A percentile compares a stretch with the other conserved stretches of the same genome.
Conservation (phyloP, 1,139 yeast genomes). For the Kurtzmaniella quercitrusa region DNA sequence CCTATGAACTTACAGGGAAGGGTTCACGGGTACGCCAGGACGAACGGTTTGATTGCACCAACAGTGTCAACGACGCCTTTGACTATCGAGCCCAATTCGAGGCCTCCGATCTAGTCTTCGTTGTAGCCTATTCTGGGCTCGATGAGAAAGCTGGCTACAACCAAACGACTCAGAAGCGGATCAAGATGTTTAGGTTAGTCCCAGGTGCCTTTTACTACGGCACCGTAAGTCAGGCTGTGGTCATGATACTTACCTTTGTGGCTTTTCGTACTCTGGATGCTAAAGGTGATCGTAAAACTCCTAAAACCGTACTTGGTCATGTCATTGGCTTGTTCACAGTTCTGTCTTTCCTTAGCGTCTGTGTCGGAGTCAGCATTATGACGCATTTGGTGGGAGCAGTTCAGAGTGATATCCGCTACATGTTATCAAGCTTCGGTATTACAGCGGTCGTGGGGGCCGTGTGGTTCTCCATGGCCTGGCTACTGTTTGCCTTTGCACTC, state of each 20-base stretch:
- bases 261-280: conserved; percentile 33
- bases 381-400: conserved; percentile 22
- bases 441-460: conserved; percentile 31
- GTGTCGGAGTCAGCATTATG: conserved; percentile 23
- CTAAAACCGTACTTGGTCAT: conserved; percentile 25
- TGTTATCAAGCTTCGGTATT: conserved; percentile 44
- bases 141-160: conserved; percentile 12
- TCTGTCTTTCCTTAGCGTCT: conserved; percentile 25
- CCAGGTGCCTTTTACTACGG: conserved; percentile 23
- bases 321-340: conserved; percentile 29
- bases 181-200: conserved; percentile 16
- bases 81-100: conserved; percentile 43
- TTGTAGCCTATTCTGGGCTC: conserved; percentile 45
- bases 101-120: conserved; percentile 36
- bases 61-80: conserved; percentile 22
- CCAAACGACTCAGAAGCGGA: conserved; percentile 15
- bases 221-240: conserved; percentile 19
- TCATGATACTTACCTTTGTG: conserved; percentile 26
- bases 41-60: conserved; percentile 1
- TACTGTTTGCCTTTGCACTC: conserved; percentile 18
- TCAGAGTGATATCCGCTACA: conserved; percentile 22
- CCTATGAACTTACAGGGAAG: conserved; percentile 11
- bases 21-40: conserved; percentile 16
- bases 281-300: conserved; percentile 26
- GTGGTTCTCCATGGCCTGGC: conserved; percentile 44